Evolutionary conservation across 202 grass and related monocot species (phyloP).

Genomic region (Dendrocalamus latiflorus): DNA sequence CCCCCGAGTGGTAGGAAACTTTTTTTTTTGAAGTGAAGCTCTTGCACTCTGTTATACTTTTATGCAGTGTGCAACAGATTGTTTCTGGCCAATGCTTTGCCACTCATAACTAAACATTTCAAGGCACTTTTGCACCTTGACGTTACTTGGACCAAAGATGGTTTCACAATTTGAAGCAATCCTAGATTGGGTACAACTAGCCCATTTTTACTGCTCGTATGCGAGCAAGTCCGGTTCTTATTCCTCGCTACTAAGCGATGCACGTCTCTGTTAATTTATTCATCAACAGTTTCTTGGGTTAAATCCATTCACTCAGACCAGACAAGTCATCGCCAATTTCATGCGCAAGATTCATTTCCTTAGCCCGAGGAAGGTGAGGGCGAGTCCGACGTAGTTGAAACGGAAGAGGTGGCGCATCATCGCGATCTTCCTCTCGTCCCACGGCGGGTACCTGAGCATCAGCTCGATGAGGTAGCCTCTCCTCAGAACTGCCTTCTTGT

Average conservation of each 20-base stretch:
- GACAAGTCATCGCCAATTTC: not conserved
- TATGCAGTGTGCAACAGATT: not conserved
- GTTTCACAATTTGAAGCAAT: too few relatives aligned
- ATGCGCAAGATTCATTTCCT: not conserved
- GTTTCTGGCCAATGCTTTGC: not conserved
- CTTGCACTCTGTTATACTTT: not conserved
- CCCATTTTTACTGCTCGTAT: not conserved
- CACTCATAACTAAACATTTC: too few relatives aligned
- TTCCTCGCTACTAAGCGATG: not conserved
- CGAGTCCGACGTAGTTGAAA: conserved; percentile 53
- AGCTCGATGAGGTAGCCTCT: conserved; percentile 62
- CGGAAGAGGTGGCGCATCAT: conserved; percentile 55
- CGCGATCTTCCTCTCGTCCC: conserved; percentile 63
- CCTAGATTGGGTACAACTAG: too few relatives aligned
- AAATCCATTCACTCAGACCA: not conserved
- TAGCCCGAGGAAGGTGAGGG: conserved; percentile 55
- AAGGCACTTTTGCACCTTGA: too few relatives aligned
- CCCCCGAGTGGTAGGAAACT: not conserved
- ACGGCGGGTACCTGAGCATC: conserved; percentile 72
- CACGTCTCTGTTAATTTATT: not conserved
- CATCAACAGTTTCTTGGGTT: not conserved
- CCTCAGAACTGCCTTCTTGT: conserved; percentile 64
- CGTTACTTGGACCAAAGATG: too few relatives aligned
- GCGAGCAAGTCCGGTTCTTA: not conserved
- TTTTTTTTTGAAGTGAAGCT: not conserved